Percentiles rank a stretch among this genome's conserved stretches.
Conservation (phyloP, 2,329 filamentous ascomycete genomes). For the Talaromyces sp. region DNA sequence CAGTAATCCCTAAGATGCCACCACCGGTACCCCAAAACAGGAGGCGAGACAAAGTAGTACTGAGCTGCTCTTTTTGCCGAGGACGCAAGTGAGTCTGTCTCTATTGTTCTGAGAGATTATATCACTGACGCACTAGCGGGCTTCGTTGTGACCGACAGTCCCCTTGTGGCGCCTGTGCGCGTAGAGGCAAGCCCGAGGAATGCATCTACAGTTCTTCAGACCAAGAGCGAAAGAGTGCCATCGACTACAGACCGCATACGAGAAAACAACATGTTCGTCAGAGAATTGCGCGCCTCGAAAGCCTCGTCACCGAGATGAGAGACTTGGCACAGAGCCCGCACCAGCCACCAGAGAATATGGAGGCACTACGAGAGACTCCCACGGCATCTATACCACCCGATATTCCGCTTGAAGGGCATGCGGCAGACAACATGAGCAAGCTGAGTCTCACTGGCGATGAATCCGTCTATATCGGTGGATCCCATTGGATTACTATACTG, state of each 20-base stretch:
- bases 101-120: not conserved
- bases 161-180: conserved; percentile 4
- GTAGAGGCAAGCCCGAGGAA: conserved; percentile 4
- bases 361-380: not conserved
- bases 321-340: not conserved
- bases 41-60: conserved; percentile 1
- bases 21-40: not conserved
- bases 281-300: conserved; percentile 7
- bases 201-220: conserved; percentile 5
- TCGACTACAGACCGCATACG: conserved; percentile 7
- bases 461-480: conserved; percentile 7
- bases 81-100: not conserved
- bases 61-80: conserved; percentile 1
- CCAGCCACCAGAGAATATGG: not conserved
- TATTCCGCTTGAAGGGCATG: not conserved
- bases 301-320: conserved; percentile 7
- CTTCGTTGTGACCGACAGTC: conserved; percentile 7
- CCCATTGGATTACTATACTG: conserved; percentile 8
- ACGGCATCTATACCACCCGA: not conserved
- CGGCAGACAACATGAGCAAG: conserved; percentile 3
- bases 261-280: conserved; percentile 4
- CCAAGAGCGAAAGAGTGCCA: conserved; percentile 4
- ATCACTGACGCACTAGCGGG: not conserved
- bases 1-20: not conserved
- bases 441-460: conserved; percentile 5